A percentile compares a stretch with the other conserved stretches of the same genome.
These are phyloP conservation scores for Suillus brevipes DNA, from an alignment of 768 basidiomycete genomes.

Conservation along the genomic window DNA sequence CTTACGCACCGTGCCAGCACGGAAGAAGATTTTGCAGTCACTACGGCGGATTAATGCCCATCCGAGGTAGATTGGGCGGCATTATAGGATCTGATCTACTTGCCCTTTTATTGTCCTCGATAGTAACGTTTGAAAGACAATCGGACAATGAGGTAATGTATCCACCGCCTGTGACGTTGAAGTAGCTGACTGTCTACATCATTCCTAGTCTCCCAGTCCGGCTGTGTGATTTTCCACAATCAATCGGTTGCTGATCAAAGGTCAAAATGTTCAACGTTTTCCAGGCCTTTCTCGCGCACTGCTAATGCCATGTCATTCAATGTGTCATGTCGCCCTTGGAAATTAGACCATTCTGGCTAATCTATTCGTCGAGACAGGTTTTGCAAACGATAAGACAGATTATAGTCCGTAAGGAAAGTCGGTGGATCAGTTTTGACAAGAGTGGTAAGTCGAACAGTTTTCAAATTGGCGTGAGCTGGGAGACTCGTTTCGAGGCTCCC, in stretches of 20 bases:
- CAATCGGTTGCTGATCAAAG: not conserved
- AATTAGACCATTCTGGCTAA: not conserved
- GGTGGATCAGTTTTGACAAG: no score
- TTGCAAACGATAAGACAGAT: no score
- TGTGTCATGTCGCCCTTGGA: not conserved
- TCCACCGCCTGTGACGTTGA: not conserved
- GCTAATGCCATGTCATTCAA: not conserved
- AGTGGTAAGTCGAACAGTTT: no score
- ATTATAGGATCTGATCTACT: not conserved
- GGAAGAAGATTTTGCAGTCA: slow-evolving; percentile 8
- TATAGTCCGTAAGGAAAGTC: no score
- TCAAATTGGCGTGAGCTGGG: no score
- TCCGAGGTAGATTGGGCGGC: not conserved
- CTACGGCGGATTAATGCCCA: not conserved
- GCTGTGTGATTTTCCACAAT: not conserved
- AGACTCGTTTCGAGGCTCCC: no score
- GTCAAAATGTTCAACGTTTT: not conserved
- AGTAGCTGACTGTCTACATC: no score
- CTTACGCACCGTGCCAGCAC: not conserved
- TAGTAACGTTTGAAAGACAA: not conserved
- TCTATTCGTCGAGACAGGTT: no score
- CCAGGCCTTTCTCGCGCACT: not conserved
- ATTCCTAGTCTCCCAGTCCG: no score
- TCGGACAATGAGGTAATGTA: not conserved
- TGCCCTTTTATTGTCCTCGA: not conserved